phyloP scores from a whole-genome alignment of 2,329 filamentous ascomycete genomes.

The Alternaria rosae region DNA sequence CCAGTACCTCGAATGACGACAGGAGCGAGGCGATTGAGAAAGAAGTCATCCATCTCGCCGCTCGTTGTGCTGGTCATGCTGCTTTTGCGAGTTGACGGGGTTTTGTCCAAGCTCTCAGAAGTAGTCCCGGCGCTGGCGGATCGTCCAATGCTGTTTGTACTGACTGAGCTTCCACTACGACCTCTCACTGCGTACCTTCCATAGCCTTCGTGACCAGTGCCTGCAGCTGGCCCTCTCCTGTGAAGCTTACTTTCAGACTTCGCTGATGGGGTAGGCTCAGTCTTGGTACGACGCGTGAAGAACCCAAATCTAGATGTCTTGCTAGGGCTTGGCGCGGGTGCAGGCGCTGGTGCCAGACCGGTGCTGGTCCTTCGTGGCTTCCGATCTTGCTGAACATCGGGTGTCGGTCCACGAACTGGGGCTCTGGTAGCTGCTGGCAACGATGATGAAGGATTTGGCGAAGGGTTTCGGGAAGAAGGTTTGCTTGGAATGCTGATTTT shows the following conservation, averaged over 20 bases:
- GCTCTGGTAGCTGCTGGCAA: slow-evolving; percentile 33
- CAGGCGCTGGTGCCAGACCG: slow-evolving; percentile 52
- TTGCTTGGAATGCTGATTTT: slow-evolving; percentile 39
- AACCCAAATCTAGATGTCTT: slow-evolving; percentile 76
- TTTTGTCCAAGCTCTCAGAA: slow-evolving; percentile 43
- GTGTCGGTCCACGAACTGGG: slow-evolving; percentile 45
- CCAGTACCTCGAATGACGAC: slow-evolving; percentile 56
- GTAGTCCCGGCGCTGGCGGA: slow-evolving; percentile 56
- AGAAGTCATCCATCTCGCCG: slow-evolving; percentile 56
- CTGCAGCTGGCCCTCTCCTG: slow-evolving; percentile 82
- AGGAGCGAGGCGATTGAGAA: slow-evolving; percentile 55
- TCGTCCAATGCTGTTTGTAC: slow-evolving; percentile 56
- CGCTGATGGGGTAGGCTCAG: slow-evolving; percentile 61
- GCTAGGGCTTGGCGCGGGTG: slow-evolving; percentile 58
- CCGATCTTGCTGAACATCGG: slow-evolving; percentile 50
- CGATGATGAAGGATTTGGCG: slow-evolving; percentile 46
- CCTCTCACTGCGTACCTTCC: slow-evolving; percentile 71
- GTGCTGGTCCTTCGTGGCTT: slow-evolving; percentile 43
- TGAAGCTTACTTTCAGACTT: slow-evolving; percentile 63
- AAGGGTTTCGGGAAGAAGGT: slow-evolving; percentile 48
- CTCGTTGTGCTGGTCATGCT: slow-evolving; percentile 53
- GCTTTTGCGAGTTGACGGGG: slow-evolving; percentile 51
- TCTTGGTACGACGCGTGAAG: slow-evolving; percentile 77
- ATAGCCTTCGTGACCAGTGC: slow-evolving; percentile 93
- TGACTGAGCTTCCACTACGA: slow-evolving; percentile 68